Evolutionary conservation across 129 eudicot species (phyloP).

Genomic region (Centaurea solstitialis): DNA sequence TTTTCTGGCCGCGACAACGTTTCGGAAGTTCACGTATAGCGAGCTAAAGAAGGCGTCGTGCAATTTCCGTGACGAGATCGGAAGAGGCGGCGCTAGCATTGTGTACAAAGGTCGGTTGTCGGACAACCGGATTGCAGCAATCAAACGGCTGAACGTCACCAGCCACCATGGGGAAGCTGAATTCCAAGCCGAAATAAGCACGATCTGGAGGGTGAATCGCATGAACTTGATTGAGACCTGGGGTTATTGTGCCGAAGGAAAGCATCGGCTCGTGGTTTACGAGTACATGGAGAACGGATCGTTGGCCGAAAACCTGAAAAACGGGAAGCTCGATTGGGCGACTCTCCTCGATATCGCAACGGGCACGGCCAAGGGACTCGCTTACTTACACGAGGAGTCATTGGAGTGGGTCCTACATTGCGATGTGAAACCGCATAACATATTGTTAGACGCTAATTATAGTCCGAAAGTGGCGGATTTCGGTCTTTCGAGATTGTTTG

Average conservation of each 20-base stretch:
- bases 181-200: too few relatives aligned
- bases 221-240: too few relatives aligned
- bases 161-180: background rate
- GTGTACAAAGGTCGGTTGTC: slow-evolving; percentile 29
- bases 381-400: slow-evolving; percentile 21
- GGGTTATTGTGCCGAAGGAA: background rate
- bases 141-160: slow-evolving; percentile 24
- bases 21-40: slow-evolving; percentile 5
- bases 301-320: slow-evolving; percentile 13
- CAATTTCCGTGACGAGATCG: slow-evolving; percentile 42
- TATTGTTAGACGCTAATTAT: slow-evolving; percentile 11
- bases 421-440: too few relatives aligned
- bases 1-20: too few relatives aligned
- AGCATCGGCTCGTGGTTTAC: slow-evolving; percentile 21
- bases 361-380: slow-evolving; percentile 18
- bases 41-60: slow-evolving; percentile 28
- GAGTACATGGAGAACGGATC: slow-evolving; percentile 13
- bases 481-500: slow-evolving; percentile 22
- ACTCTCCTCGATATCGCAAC: background rate
- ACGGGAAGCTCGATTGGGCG: slow-evolving; percentile 14
- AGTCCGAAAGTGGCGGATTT: slow-evolving; percentile 33
- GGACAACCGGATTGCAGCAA: slow-evolving; percentile 36
- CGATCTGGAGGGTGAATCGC: too few relatives aligned
- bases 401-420: slow-evolving; percentile 24
- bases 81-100: slow-evolving; percentile 31